Evolutionary conservation across 2,329 filamentous ascomycete species (phyloP).

Genomic region (Arthrobotrys conoides): DNA sequence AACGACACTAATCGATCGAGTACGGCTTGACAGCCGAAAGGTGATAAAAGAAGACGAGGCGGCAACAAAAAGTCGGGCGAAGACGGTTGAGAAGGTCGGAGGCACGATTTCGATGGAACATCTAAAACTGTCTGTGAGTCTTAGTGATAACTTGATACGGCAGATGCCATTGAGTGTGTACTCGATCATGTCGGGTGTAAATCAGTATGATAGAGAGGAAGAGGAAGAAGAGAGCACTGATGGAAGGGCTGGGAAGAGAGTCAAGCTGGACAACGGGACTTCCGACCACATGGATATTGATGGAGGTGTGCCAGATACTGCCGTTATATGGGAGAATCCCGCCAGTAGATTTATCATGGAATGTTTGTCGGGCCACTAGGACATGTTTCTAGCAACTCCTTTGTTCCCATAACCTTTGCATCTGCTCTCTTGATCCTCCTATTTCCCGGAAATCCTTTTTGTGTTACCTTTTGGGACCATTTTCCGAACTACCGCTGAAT

Average conservation of each 20-base stretch:
- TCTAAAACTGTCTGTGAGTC: slow-evolving; percentile 41
- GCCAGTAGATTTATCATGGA: slow-evolving; percentile 58
- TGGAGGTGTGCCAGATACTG: slow-evolving; percentile 50
- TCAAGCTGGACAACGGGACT: slow-evolving; percentile 37
- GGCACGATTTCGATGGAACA: slow-evolving; percentile 60
- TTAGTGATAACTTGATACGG: slow-evolving; percentile 60
- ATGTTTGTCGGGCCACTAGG: slow-evolving; percentile 57
- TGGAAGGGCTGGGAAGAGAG: slow-evolving; percentile 44
- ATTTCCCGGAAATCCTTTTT: not conserved
- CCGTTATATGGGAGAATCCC: slow-evolving; percentile 58
- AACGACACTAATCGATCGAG: slow-evolving; percentile 75
- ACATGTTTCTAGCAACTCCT: not conserved
- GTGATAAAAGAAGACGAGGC: slow-evolving; percentile 52
- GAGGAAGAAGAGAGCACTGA: slow-evolving; percentile 41
- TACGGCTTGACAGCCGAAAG: slow-evolving; percentile 71
- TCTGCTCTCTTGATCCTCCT: not conserved
- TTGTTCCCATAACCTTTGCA: not conserved
- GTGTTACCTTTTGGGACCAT: not conserved
- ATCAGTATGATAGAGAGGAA: slow-evolving; percentile 48
- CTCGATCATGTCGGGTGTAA: slow-evolving; percentile 45
- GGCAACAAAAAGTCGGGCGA: slow-evolving; percentile 37
- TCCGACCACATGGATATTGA: slow-evolving; percentile 54
- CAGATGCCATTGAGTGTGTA: slow-evolving; percentile 60
- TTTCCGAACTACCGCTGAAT: not conserved
- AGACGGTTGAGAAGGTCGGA: slow-evolving; percentile 52